Percentiles rank a stretch among this genome's conserved stretches.
Conservation (phyloP, 495 filamentous ascomycete genomes). For the Chaetomidium leptoderma region DNA sequence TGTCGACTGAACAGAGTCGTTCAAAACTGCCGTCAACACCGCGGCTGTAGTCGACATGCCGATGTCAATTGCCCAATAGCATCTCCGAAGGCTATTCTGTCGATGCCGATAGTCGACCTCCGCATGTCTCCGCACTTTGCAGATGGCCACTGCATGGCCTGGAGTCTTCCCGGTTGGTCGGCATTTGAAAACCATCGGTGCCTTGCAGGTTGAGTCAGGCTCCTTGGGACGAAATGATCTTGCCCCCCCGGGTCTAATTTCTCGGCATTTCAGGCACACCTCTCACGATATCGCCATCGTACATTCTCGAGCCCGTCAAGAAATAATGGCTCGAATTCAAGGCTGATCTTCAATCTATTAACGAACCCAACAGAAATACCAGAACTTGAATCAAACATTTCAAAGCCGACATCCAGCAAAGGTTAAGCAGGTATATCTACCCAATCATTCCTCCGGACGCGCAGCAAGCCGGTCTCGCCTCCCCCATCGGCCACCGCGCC, state of each 20-base stretch:
- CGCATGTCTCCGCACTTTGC: neutral
- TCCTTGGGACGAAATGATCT: no score
- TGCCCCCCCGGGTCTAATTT: no score
- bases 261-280: no score
- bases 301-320: no score
- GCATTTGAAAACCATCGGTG: neutral
- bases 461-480: neutral
- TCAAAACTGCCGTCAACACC: neutral
- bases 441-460: neutral
- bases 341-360: no score
- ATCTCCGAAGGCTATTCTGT: neutral
- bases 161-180: neutral
- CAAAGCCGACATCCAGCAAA: no score
- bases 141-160: neutral
- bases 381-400: no score
- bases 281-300: no score
- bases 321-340: no score
- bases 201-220: neutral
- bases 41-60: neutral
- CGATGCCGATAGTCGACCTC: neutral
- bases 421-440: no score
- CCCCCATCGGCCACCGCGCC: conserved; percentile 3
- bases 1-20: neutral
- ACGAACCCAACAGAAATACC: no score
- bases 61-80: neutral